Percentiles rank a stretch among this genome's conserved stretches.
Evolutionary conservation across 148 eudicot genomes (phyloP).

Genomic region (Diospyros kaki): DNA sequence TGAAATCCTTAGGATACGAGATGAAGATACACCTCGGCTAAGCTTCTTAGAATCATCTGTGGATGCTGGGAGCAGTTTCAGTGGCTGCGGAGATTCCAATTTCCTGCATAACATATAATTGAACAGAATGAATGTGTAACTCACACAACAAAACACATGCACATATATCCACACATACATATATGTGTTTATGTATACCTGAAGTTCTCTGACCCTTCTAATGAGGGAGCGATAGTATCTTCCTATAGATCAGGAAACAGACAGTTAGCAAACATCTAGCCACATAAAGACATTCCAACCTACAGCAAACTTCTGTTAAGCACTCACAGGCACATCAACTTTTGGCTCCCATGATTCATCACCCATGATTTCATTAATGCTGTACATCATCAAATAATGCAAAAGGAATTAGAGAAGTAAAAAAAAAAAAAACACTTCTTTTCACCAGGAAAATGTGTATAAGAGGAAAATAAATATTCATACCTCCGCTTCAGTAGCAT

Average conservation of each 20-base stretch:
- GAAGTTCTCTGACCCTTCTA: slow-evolving; percentile 29
- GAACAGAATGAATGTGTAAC: background rate
- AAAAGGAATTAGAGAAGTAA: background rate
- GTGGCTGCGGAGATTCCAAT: slow-evolving; percentile 47
- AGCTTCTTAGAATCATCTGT: slow-evolving; percentile 74
- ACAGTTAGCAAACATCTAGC: background rate
- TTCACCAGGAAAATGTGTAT: background rate
- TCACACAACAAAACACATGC: background rate
- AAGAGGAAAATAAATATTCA: slow-evolving; percentile 1
- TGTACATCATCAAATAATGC: slow-evolving; percentile 27
- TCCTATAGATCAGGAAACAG: slow-evolving; percentile 38
- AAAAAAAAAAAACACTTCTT: background rate
- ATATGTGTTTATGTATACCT: slow-evolving; percentile 34
- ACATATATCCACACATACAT: too few species aligned
- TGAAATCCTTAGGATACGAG: slow-evolving; percentile 64
- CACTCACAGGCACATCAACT: slow-evolving; percentile 50
- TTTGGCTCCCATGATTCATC: slow-evolving; percentile 60
- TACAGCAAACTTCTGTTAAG: background rate
- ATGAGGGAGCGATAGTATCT: slow-evolving; percentile 23
- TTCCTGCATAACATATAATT: slow-evolving; percentile 44
- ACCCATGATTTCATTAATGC: slow-evolving; percentile 74
- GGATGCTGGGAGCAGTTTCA: slow-evolving; percentile 69
- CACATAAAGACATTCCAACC: too few species aligned
- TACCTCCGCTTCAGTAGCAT: slow-evolving; percentile 79
- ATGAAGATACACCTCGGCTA: slow-evolving; percentile 50